Evolutionary conservation across 805 yeast genomes (phyloP), one percentile per base, ranked within the genome.

Genomic region (Wickerhamomyces chaumierensis): DNA sequence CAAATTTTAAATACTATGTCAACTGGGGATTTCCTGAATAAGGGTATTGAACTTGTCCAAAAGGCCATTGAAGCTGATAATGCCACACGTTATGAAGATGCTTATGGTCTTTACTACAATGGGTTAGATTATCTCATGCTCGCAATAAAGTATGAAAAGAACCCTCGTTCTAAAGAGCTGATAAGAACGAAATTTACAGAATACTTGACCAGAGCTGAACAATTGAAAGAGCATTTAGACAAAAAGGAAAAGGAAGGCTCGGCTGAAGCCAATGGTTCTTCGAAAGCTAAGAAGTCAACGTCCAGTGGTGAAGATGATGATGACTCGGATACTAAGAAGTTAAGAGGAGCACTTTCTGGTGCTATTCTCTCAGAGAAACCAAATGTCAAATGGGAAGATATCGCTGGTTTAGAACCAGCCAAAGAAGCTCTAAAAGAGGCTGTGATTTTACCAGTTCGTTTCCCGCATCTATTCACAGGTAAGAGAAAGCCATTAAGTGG

Each of bases 391-490:
- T 92, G 98, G 98, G 79, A 75, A 48, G 98, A 92, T 56, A 81
- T 92, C 46, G 98, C 98, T 1, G 98, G 98, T 20, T 68, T 92
- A 44, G 97, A 90, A 45, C 74, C 77, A 23, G 98, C 98, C 8
- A 92, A 92, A 53, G 97, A 90, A 49, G 95, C 98, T 0, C 67
- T 92, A 42, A 92, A 92, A 58, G 98, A 92, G 63, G 96, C 97
- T 0, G 98, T 92, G 32, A 92, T 92, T 31, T 66, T 92, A 44
- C 98, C 98, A 1, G 96, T 90, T 16, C 83, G 81, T 58, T 90
- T 92, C 58, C 98, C 98, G 2, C 97, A 92, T 51, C 63, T 92
- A 42, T 92, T 92, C 62, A 85, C 81, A 9, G 98, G 98, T 1
- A 90, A 86, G 57, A 73, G 98, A 45, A 84, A 85, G 55, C 98